A percentile compares a stretch with the other conserved stretches of the same genome.
phyloP scores from a whole-genome alignment of 1,284 basidiomycete species.

The Cerioporus squamosus region DNA sequence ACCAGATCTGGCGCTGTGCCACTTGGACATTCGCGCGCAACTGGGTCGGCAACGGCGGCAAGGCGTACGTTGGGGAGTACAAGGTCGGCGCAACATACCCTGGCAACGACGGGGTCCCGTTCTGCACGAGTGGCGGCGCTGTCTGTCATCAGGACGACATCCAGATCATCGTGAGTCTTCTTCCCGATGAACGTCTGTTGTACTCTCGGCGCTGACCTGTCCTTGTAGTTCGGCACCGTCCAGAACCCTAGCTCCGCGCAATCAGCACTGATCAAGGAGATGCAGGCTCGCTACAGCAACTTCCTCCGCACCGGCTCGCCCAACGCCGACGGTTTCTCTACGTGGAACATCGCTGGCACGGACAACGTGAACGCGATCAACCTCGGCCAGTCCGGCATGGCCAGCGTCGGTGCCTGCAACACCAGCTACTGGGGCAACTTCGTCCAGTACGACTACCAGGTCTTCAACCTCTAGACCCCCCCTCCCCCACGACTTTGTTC shows the following conservation, averaged over 20 bases:
- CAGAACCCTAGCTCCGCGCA: slow-evolving; percentile 60
- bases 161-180: slow-evolving; percentile 62
- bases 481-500: background rate
- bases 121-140: slow-evolving; percentile 55
- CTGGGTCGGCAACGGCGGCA: slow-evolving; percentile 68
- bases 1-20: slow-evolving; percentile 73
- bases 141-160: slow-evolving; percentile 82
- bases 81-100: slow-evolving; percentile 72
- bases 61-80: slow-evolving; percentile 72
- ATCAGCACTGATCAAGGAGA: slow-evolving; percentile 58
- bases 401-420: slow-evolving; percentile 59
- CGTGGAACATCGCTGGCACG: slow-evolving; percentile 56
- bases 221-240: slow-evolving; percentile 66
- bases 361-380: slow-evolving; percentile 55
- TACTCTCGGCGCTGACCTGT: background rate
- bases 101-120: slow-evolving; percentile 55
- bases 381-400: slow-evolving; percentile 58
- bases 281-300: slow-evolving; percentile 70
- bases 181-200: background rate
- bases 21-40: slow-evolving; percentile 69
- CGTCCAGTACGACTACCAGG: slow-evolving; percentile 74
- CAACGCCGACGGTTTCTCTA: slow-evolving; percentile 48
- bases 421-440: slow-evolving; percentile 66
- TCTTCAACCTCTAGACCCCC: slow-evolving; percentile 49
- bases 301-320: slow-evolving; percentile 67